These are phyloP conservation scores for Mycena vitilis DNA, from an alignment of 768 basidiomycete species.

Conservation along the genomic window DNA sequence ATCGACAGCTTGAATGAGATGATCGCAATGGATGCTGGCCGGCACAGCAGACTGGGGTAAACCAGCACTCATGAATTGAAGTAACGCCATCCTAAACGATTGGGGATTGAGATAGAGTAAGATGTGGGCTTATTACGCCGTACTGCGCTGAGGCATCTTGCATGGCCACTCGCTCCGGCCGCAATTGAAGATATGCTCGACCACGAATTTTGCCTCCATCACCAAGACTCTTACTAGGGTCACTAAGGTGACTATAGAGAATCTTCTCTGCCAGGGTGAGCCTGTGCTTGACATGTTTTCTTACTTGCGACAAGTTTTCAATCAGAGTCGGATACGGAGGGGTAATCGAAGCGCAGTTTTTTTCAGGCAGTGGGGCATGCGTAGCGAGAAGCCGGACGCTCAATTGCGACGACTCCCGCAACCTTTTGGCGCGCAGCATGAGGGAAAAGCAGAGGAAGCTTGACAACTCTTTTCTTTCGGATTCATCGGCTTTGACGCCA, in stretches of 20 bases:
- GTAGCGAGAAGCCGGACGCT: conserved; percentile 47
- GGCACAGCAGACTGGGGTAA: conserved; percentile 86
- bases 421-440: conserved; percentile 18
- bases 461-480: neutral
- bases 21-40: conserved; percentile 96
- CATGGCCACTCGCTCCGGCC: conserved; percentile 96
- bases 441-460: neutral
- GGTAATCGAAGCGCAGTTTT: conserved; percentile 72
- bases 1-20: conserved; percentile 93
- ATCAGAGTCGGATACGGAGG: conserved; percentile 85
- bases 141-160: conserved; percentile 94
- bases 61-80: conserved; percentile 99
- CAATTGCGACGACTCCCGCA: conserved; percentile 1
- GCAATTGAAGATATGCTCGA: conserved; percentile 89
- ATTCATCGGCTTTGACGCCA: neutral
- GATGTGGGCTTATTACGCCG: conserved; percentile 44
- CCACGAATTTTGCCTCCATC: conserved; percentile 80
- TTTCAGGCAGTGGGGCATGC: conserved; percentile 51
- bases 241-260: conserved; percentile 89
- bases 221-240: conserved; percentile 79
- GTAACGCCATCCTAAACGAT: conserved; percentile 79
- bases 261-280: conserved; percentile 98
- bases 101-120: conserved; percentile 27
- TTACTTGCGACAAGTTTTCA: conserved; percentile 75
- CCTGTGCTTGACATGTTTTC: conserved; percentile 78